Conservation (phyloP, 139 green algal genomes). For the Chlorella vulgaris region DNA sequence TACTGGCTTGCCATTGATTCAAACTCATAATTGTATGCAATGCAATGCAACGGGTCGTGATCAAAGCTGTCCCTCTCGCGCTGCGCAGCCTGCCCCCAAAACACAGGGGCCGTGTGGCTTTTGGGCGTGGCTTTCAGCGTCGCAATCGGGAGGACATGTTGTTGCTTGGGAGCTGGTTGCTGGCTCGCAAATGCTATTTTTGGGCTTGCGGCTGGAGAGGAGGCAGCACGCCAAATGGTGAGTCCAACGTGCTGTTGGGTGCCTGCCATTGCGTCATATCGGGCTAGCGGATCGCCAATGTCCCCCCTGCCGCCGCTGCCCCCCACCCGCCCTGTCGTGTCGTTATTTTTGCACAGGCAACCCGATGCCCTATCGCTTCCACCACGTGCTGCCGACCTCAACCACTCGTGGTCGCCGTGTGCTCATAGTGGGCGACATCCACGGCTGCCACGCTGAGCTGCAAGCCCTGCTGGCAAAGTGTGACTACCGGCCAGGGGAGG, state of each 20-base stretch:
- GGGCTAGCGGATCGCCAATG: too few species aligned
- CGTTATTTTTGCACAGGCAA: constrained; percentile 32
- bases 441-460: constrained; percentile 54
- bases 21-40: too few species aligned
- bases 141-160: background rate
- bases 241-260: too few species aligned
- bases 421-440: constrained; percentile 47
- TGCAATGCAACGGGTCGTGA: too few species aligned
- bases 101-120: too few species aligned
- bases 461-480: constrained; percentile 42
- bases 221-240: background rate
- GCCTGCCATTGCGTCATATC: too few species aligned
- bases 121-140: background rate
- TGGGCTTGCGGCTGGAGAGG: too few species aligned
- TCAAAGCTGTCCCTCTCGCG: too few species aligned
- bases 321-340: too few species aligned
- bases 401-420: constrained; percentile 8
- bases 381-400: background rate
- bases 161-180: background rate
- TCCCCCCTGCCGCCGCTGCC: too few species aligned
- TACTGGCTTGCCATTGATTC: too few species aligned
- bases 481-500: background rate
- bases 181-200: background rate
- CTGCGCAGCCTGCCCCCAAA: too few species aligned
- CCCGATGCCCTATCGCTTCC: constrained; percentile 19